Evolutionary conservation across 768 basidiomycete species (phyloP).

Genomic region (Kwoniella botswanensis): DNA sequence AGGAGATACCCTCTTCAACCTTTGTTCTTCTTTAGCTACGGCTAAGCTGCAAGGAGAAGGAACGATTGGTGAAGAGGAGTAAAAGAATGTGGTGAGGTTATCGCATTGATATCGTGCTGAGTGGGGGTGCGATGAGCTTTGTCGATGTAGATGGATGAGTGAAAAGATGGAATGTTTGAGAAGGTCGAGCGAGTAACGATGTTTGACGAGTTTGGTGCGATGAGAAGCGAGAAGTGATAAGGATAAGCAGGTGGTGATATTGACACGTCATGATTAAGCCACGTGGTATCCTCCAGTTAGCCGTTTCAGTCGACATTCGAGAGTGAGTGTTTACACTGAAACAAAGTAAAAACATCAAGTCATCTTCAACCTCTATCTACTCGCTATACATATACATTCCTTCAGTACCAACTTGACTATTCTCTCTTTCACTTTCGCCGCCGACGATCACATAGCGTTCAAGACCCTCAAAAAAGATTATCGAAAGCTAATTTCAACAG

Average conservation of each 20-base stretch:
- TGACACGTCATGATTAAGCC: constrained; percentile 17
- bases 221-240: constrained; percentile 1
- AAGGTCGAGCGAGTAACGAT: constrained; percentile 1
- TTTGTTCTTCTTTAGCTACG: background rate
- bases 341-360: background rate
- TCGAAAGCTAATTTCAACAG: too few relatives aligned
- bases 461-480: too few relatives aligned
- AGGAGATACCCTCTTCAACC: too few relatives aligned
- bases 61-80: constrained; percentile 12
- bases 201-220: constrained; percentile 10
- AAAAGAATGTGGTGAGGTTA: constrained; percentile 8
- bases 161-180: constrained; percentile 9
- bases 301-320: background rate
- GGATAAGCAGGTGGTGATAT: background rate
- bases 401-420: constrained; percentile 2
- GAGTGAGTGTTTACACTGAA: constrained; percentile 11
- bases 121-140: background rate
- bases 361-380: background rate
- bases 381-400: background rate
- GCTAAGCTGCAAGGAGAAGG: background rate
- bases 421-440: background rate
- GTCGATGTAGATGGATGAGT: background rate
- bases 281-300: background rate
- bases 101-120: background rate
- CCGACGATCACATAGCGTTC: too few relatives aligned